These are phyloP conservation scores for Cercospora sesami DNA, from an alignment of 2,329 filamentous ascomycete species.

Conservation along the genomic window DNA sequence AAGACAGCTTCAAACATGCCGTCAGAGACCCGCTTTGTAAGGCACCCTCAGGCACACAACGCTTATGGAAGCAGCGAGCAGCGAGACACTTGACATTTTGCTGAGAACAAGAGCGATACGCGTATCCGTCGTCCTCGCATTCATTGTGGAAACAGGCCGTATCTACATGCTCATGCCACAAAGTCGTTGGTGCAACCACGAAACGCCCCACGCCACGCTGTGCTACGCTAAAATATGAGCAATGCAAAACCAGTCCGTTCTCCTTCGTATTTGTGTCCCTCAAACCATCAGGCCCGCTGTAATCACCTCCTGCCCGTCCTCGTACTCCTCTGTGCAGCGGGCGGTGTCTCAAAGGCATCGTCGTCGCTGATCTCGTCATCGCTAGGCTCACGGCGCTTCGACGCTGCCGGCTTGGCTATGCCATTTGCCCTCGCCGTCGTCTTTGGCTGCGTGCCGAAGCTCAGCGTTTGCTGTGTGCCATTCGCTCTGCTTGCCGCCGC, in stretches of 20 bases:
- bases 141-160: background rate
- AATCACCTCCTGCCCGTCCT: constrained; percentile 24
- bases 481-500: constrained; percentile 12
- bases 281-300: background rate
- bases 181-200: background rate
- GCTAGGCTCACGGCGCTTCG: constrained; percentile 40
- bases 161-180: background rate
- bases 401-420: constrained; percentile 18
- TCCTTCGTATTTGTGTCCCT: background rate
- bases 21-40: constrained; percentile 2
- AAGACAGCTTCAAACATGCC: background rate
- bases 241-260: background rate
- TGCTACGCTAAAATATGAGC: constrained; percentile 16
- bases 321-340: constrained; percentile 25
- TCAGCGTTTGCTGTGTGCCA: constrained; percentile 27
- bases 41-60: background rate
- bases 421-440: constrained; percentile 19
- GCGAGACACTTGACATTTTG: background rate
- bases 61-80: background rate
- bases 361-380: constrained; percentile 44
- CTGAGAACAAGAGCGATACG: background rate
- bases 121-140: background rate
- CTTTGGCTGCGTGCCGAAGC: constrained; percentile 26
- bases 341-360: constrained; percentile 42
- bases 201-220: constrained; percentile 16